Percentiles rank a stretch among this genome's conserved stretches.
phyloP scores from a whole-genome alignment of 1,284 basidiomycete species.

The Cutaneotrichosporon daszewskae region DNA sequence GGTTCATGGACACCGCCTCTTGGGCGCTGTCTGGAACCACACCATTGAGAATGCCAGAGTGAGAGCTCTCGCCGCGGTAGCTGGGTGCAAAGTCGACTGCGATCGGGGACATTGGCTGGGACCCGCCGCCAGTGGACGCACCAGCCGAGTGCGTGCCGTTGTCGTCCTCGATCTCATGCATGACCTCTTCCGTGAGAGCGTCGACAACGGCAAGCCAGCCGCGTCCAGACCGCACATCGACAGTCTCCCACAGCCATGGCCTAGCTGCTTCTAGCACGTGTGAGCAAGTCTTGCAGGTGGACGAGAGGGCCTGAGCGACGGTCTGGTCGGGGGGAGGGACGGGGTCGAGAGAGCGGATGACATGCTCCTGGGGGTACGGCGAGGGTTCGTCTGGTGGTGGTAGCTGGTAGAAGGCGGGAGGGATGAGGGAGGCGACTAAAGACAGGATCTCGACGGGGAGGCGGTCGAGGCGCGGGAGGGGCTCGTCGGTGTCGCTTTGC shows the following conservation, averaged over 20 bases:
- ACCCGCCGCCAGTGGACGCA: background rate
- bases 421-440: slow-evolving; percentile 30
- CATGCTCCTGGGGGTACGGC: slow-evolving; percentile 17
- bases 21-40: background rate
- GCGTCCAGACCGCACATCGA: slow-evolving; percentile 40
- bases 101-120: background rate
- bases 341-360: slow-evolving; percentile 31
- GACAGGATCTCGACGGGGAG: slow-evolving; percentile 38
- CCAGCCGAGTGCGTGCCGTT: slow-evolving; percentile 2
- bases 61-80: background rate
- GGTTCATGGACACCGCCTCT: background rate
- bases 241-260: slow-evolving; percentile 46
- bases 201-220: slow-evolving; percentile 48
- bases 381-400: slow-evolving; percentile 11
- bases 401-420: slow-evolving; percentile 31
- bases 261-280: slow-evolving; percentile 38
- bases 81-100: background rate
- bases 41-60: background rate
- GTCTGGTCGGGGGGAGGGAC: slow-evolving; percentile 19
- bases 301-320: slow-evolving; percentile 21
- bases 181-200: slow-evolving; percentile 44
- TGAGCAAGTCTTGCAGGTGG: slow-evolving; percentile 19
- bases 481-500: background rate
- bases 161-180: slow-evolving; percentile 11
- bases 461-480: slow-evolving; percentile 30